These are phyloP conservation scores for cucumber (Cucumis sativus) DNA, from an alignment of 306 rosid species.

Conservation along the genomic window DNA sequence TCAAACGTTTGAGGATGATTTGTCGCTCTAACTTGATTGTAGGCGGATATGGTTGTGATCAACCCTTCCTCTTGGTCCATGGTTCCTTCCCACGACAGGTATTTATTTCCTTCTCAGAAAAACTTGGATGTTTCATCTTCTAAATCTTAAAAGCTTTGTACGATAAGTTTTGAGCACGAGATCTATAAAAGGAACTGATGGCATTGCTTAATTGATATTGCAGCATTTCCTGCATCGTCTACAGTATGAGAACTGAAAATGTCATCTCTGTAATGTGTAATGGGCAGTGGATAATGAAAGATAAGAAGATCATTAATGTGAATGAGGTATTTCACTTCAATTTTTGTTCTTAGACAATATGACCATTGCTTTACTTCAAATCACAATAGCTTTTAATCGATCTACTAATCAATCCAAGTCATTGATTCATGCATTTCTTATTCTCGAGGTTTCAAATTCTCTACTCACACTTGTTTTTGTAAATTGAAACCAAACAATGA, in stretches of 20 bases:
- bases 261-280: conserved; percentile 73
- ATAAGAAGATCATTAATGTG: conserved; percentile 54
- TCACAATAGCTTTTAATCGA: background rate
- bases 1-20: conserved; percentile 16
- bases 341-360: background rate
- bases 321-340: conserved; percentile 40
- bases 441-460: too few species aligned
- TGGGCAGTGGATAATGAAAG: conserved; percentile 77
- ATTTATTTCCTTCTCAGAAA: conserved; percentile 9
- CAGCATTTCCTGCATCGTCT: conserved; percentile 79
- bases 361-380: background rate
- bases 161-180: background rate
- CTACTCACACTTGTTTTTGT: too few species aligned
- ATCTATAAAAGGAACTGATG: background rate
- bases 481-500: too few species aligned
- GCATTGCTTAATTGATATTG: conserved; percentile 13
- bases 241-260: conserved; percentile 74
- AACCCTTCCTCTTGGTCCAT: conserved; percentile 65
- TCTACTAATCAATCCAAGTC: background rate
- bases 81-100: conserved; percentile 84
- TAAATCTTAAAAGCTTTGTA: background rate
- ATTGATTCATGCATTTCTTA: too few species aligned
- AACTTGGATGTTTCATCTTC: background rate
- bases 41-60: conserved; percentile 77
- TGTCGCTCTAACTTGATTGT: conserved; percentile 12